Percentiles rank a stretch among this genome's conserved stretches.
Conservation (phyloP, 2,329 filamentous ascomycete species). For the Pseudovirgaria hyperparasitica region DNA sequence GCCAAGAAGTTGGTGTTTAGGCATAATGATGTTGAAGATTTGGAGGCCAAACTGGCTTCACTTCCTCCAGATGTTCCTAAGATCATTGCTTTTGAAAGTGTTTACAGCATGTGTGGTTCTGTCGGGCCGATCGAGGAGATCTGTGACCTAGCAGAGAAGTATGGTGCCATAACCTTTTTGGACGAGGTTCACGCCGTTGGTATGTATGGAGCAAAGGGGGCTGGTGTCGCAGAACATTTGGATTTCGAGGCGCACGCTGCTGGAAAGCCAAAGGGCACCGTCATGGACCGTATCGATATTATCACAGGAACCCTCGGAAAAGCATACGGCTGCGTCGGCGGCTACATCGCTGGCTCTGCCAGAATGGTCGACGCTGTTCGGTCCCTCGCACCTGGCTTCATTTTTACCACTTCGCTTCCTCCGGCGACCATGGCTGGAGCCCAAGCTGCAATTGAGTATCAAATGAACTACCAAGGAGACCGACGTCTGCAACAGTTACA, state of each 20-base stretch:
- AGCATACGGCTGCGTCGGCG: conserved; percentile 93
- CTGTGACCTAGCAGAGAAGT: conserved; percentile 92
- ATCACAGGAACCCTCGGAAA: conserved; percentile 96
- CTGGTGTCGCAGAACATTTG: conserved; percentile 92
- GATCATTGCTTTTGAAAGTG: conserved; percentile 97
- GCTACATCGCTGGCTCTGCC: conserved; percentile 85
- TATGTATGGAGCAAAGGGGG: conserved; percentile 95
- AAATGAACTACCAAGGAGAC: conserved; percentile 73
- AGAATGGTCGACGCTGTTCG: conserved; percentile 86
- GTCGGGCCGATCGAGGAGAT: conserved; percentile 93
- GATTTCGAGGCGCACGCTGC: conserved; percentile 78
- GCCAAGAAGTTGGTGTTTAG: conserved; percentile 98
- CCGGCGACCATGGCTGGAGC: conserved; percentile 96
- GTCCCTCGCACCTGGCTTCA: conserved; percentile 91
- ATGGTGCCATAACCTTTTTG: conserved; percentile 91
- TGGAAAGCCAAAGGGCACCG: conserved; percentile 62
- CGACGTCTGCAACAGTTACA: conserved; percentile 89
- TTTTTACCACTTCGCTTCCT: conserved; percentile 94
- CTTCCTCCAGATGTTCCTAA: conserved; percentile 78
- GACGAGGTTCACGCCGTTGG: conserved; percentile 98
- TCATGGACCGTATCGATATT: conserved; percentile 95
- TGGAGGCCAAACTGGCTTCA: conserved; percentile 84
- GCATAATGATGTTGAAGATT: conserved; percentile 88
- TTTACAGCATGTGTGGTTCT: conserved; percentile 98
- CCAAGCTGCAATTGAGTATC: conserved; percentile 83